Conservation (phyloP, 2,329 filamentous ascomycete species). For the Aotearoamyces nothofagi region DNA sequence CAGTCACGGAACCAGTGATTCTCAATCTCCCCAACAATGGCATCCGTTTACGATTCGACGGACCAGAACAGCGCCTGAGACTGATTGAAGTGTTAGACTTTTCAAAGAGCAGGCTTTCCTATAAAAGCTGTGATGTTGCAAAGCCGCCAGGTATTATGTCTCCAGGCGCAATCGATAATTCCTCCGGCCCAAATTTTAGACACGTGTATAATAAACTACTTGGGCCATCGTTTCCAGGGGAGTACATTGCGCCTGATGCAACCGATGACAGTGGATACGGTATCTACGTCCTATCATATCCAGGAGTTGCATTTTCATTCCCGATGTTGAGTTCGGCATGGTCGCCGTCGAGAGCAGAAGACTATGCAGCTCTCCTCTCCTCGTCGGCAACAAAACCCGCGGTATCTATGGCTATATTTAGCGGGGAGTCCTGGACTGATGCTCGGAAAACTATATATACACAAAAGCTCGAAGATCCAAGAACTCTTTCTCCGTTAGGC, state of each 20-base stretch:
- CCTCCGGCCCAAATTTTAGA: conserved; percentile 59
- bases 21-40: conserved; percentile 73
- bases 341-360: conserved; percentile 48
- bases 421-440: conserved; percentile 80
- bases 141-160: conserved; percentile 13
- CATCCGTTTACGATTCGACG: conserved; percentile 81
- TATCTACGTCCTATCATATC: conserved; percentile 84
- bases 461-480: conserved; percentile 55
- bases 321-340: conserved; percentile 60
- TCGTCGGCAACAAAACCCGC: conserved; percentile 64
- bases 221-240: conserved; percentile 84
- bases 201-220: conserved; percentile 90
- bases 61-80: conserved; percentile 77
- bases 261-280: conserved; percentile 41
- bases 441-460: conserved; percentile 65
- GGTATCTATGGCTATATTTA: conserved; percentile 80
- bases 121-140: conserved; percentile 62
- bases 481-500: conserved; percentile 50
- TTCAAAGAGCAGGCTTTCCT: conserved; percentile 66
- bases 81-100: conserved; percentile 89
- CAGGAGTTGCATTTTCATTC: conserved; percentile 87
- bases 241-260: conserved; percentile 58
- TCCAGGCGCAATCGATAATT: conserved; percentile 15
- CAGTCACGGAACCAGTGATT: conserved; percentile 60
- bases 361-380: conserved; percentile 77